A percentile compares a stretch with the other conserved stretches of the same genome.
These are phyloP conservation scores for Rosa chinensis DNA, from an alignment of 306 rosid genomes.

Conservation along the genomic window DNA sequence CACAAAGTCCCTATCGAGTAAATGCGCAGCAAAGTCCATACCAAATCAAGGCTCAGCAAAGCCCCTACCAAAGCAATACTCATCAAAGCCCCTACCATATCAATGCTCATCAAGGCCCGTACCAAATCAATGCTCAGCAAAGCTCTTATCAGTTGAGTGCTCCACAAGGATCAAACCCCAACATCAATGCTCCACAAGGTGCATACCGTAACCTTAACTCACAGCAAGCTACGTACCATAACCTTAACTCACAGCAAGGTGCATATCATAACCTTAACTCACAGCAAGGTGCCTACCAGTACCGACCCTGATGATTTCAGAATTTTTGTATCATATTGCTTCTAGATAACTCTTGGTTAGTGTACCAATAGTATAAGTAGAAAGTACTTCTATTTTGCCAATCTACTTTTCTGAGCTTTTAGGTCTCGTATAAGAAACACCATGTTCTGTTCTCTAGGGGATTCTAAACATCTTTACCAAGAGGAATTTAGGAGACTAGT, in stretches of 20 bases:
- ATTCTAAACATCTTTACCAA: neutral
- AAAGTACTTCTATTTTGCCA: neutral
- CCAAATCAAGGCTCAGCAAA: constrained; percentile 16
- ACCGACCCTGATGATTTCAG: constrained; percentile 16
- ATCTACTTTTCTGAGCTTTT: neutral
- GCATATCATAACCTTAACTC: neutral
- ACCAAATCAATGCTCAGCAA: constrained; percentile 16
- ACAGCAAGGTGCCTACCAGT: constrained; percentile 23
- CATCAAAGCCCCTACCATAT: constrained; percentile 17
- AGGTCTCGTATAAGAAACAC: neutral
- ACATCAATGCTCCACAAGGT: constrained; percentile 18
- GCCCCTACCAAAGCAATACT: constrained; percentile 14
- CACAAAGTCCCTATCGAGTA: constrained; percentile 1
- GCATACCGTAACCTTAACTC: constrained; percentile 21
- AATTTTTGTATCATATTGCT: constrained; percentile 14
- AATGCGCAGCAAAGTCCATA: constrained; percentile 24
- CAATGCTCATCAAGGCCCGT: constrained; percentile 10
- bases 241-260: constrained; percentile 11
- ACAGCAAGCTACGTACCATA: constrained; percentile 16
- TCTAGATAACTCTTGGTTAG: neutral
- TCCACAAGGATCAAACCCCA: constrained; percentile 30
- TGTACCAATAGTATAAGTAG: neutral
- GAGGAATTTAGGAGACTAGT: neutral
- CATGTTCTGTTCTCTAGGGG: neutral
- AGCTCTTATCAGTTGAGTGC: constrained; percentile 24